These are phyloP conservation scores for Salmacisia buchloeana DNA, from an alignment of 1,284 basidiomycete genomes.

Conservation along the genomic window DNA sequence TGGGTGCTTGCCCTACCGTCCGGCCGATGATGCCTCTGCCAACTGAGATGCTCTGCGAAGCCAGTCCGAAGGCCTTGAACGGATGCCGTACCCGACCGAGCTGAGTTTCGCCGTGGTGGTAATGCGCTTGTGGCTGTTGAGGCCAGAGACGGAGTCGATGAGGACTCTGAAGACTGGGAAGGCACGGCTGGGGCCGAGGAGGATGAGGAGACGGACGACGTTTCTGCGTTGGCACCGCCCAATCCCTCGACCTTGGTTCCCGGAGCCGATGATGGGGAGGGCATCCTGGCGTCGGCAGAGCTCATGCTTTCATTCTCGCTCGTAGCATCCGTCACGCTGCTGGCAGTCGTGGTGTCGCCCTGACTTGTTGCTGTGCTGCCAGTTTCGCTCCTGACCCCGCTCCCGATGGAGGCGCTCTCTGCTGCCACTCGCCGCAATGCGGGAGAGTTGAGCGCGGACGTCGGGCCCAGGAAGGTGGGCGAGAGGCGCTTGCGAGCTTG, in stretches of 20 bases:
- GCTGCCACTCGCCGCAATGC: slow-evolving; percentile 23
- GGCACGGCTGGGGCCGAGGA: no score
- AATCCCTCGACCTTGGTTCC: no score
- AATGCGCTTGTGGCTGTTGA: neutral
- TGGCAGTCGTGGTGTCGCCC: neutral
- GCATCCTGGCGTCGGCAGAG: no score
- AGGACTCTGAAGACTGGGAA: no score
- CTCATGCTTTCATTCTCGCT: no score
- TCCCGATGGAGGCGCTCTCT: slow-evolving; percentile 6
- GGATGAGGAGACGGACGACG: no score
- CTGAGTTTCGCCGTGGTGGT: no score
- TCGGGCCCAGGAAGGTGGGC: slow-evolving; percentile 4
- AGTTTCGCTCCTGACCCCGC: slow-evolving; percentile 14
- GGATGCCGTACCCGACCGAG: neutral
- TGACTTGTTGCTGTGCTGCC: neutral
- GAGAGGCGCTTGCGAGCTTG: neutral
- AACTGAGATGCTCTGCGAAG: slow-evolving; percentile 23
- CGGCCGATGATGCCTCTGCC: slow-evolving; percentile 33
- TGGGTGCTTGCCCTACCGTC: slow-evolving; percentile 13
- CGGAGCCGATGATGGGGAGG: no score
- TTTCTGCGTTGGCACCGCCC: no score
- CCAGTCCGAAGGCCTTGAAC: neutral
- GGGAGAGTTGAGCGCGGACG: slow-evolving; percentile 20
- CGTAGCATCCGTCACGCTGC: neutral
- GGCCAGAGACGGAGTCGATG: no score